These are phyloP conservation scores for Pulveroboletus sp. DNA, from an alignment of 768 basidiomycete genomes.

Conservation along the genomic window DNA sequence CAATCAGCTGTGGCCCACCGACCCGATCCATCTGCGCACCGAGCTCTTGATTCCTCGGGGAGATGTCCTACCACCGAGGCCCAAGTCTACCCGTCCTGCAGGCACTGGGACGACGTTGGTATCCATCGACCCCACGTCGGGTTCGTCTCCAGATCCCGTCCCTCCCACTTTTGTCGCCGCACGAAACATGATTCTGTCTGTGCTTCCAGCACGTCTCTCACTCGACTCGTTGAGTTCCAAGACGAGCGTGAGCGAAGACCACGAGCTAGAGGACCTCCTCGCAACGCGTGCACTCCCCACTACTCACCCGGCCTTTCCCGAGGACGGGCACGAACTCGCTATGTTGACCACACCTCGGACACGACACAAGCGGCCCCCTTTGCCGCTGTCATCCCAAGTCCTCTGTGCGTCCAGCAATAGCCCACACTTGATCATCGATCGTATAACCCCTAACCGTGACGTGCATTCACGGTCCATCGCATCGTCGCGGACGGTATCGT, in stretches of 20 bases:
- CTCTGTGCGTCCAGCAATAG: not conserved
- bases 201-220: conserved; percentile 28
- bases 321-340: conserved; percentile 16
- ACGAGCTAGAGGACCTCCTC: conserved; percentile 23
- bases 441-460: not conserved
- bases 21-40: conserved; percentile 85
- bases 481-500: not conserved
- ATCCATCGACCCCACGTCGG: conserved; percentile 1
- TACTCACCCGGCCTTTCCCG: not conserved
- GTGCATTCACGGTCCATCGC: not conserved
- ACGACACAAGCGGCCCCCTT: not conserved
- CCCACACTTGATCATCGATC: not conserved
- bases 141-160: conserved; percentile 7
- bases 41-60: conserved; percentile 70
- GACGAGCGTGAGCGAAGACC: conserved; percentile 27
- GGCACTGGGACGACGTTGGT: not conserved
- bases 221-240: conserved; percentile 30
- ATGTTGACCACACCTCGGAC: not conserved
- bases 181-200: conserved; percentile 21
- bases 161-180: conserved; percentile 18
- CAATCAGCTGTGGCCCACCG: conserved; percentile 93
- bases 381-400: not conserved
- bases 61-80: conserved; percentile 3
- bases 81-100: not conserved
- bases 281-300: not conserved